A percentile compares a stretch with the other conserved stretches of the same genome.
phyloP scores from a whole-genome alignment of 805 yeast species.

The Candida mattraensis region DNA sequence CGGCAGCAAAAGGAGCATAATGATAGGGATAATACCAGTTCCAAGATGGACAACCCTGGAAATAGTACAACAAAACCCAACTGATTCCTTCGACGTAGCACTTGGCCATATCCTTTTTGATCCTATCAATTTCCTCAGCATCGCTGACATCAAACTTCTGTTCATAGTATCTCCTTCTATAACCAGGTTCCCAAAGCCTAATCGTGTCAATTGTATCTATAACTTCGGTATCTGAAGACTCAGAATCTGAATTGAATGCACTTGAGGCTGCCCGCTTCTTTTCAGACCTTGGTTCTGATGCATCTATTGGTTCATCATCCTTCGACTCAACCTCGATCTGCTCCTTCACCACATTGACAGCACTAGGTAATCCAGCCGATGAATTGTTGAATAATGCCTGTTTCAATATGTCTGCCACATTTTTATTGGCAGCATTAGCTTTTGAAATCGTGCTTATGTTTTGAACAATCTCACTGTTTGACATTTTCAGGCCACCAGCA shows the following conservation, averaged over 20 bases:
- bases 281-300: slow-evolving; percentile 19
- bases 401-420: slow-evolving; percentile 63
- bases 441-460: slow-evolving; percentile 60
- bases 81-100: slow-evolving; percentile 91
- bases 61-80: slow-evolving; percentile 94
- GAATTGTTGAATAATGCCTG: slow-evolving; percentile 32
- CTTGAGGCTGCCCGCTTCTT: slow-evolving; percentile 24
- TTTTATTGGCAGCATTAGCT: slow-evolving; percentile 69
- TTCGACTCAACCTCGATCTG: slow-evolving; percentile 21
- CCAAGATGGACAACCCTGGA: slow-evolving; percentile 99
- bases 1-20: slow-evolving; percentile 96
- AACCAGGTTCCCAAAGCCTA: slow-evolving; percentile 84
- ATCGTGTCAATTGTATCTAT: slow-evolving; percentile 52
- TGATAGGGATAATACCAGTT: slow-evolving; percentile 96
- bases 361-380: slow-evolving; percentile 21
- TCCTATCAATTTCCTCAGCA: slow-evolving; percentile 52
- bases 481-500: slow-evolving; percentile 61
- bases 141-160: slow-evolving; percentile 64
- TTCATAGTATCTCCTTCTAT: slow-evolving; percentile 74
- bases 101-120: slow-evolving; percentile 59
- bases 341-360: slow-evolving; percentile 30
- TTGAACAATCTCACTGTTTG: slow-evolving; percentile 69
- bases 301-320: slow-evolving; percentile 28
- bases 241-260: slow-evolving; percentile 31
- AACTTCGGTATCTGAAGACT: slow-evolving; percentile 36